Conservation (phyloP, 2,329 filamentous ascomycete species). For the Xylaria sp. region DNA sequence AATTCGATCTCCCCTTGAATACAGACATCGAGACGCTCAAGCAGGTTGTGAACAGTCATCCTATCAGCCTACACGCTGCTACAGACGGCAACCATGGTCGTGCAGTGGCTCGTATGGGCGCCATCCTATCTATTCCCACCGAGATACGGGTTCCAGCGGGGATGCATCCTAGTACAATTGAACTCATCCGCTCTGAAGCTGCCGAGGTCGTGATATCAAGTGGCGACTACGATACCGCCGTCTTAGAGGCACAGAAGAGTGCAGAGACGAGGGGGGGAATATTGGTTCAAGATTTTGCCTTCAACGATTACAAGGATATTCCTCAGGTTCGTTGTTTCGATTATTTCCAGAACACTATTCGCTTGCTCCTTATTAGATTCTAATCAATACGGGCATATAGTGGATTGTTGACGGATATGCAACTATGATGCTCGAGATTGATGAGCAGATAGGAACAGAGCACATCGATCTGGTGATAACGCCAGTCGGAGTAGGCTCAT, state of each 20-base stretch:
- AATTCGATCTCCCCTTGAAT: constrained; percentile 55
- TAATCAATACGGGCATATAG: constrained; percentile 41
- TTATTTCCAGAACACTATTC: background rate
- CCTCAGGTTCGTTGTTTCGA: constrained; percentile 57
- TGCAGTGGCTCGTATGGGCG: constrained; percentile 59
- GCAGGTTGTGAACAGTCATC: constrained; percentile 42
- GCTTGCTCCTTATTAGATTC: background rate
- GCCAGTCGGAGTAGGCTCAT: constrained; percentile 76
- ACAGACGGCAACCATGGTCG: constrained; percentile 81
- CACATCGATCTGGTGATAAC: constrained; percentile 61
- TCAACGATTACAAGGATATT: constrained; percentile 71
- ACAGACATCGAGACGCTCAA: constrained; percentile 57
- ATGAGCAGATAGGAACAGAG: constrained; percentile 62
- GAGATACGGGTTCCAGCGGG: constrained; percentile 70
- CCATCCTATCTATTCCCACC: constrained; percentile 62
- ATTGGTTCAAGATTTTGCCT: constrained; percentile 74
- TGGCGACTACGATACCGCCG: constrained; percentile 71
- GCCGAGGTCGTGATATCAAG: constrained; percentile 64
- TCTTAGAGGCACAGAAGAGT: constrained; percentile 59
- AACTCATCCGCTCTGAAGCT: constrained; percentile 68
- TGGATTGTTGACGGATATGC: constrained; percentile 82
- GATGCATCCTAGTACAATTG: constrained; percentile 63
- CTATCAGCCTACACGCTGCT: constrained; percentile 66
- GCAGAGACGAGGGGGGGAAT: constrained; percentile 56
- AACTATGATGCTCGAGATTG: constrained; percentile 74